Evolutionary conservation across 2,329 filamentous ascomycete genomes (phyloP).

Genomic region (Beauveria australis): DNA sequence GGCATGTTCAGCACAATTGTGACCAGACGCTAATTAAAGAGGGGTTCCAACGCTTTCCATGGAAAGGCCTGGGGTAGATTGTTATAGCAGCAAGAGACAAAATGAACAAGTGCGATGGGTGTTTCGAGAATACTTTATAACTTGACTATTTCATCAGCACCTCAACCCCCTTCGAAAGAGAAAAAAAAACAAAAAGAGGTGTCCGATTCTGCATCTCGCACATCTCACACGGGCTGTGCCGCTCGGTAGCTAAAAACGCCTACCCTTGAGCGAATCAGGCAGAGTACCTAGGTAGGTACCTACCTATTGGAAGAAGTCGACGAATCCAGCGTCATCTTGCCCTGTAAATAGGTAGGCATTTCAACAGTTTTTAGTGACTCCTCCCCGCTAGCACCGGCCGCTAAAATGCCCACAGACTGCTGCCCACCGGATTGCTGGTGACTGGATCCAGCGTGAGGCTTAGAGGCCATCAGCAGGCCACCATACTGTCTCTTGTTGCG

Average conservation of each 20-base stretch:
- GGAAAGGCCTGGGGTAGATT: background rate
- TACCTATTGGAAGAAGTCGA: too few species aligned
- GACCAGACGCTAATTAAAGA: background rate
- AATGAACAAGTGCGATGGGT: background rate
- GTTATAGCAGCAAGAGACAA: background rate
- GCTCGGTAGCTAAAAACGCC: constrained; percentile 2
- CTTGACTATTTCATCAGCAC: too few species aligned
- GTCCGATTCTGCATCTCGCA: background rate
- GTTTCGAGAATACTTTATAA: too few species aligned
- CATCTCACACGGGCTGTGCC: background rate
- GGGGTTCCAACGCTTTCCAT: background rate
- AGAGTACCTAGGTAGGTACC: background rate
- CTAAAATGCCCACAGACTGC: background rate
- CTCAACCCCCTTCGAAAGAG: too few species aligned
- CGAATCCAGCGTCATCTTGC: too few species aligned
- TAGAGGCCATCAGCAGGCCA: constrained; percentile 34
- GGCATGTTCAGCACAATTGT: background rate
- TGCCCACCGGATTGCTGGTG: constrained; percentile 15
- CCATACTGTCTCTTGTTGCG: constrained; percentile 19
- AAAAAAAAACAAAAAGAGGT: background rate
- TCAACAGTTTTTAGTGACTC: background rate
- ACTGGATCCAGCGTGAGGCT: constrained; percentile 27
- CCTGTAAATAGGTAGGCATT: background rate
- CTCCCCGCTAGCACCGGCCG: background rate
- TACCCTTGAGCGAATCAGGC: background rate